Evolutionary conservation across 441 rosid genomes (phyloP), one percentile per base, ranked within the genome.

Genomic region (Populus trichocarpa): DNA sequence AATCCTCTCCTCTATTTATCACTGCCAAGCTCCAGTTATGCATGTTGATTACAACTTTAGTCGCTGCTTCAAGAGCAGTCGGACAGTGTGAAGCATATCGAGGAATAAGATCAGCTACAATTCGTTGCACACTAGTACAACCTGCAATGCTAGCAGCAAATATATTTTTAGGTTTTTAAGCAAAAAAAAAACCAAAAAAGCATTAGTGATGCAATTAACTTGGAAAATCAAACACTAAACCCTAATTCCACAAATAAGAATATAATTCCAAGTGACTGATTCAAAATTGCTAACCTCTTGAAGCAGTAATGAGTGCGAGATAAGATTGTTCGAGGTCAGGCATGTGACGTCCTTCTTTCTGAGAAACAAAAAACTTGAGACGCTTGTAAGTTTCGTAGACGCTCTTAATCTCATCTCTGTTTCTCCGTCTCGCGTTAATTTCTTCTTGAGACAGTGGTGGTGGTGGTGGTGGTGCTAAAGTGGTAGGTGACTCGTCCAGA

Each of bases 31-130:
- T 90, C 76, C 85, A 83, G 80, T 90, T 88, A 87, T 91, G 89
- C 89, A 92, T 85, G 77, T 83, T 82, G 50, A 91, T 84, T 69
- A 92, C 84, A 83, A 80, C 94, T 87, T 90, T 85, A 53, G 92
- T 81, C 20, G 98, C 93, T 77, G 93, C 91, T 82, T 90, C 91
- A 38, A 93, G 89, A 69, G 98, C 91, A 83, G 90, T 87, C 40
- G 96, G 97, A 83, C 97, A 92, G 85, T 87, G 84, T 3, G 89
- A 86, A 61, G 90, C 95, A 85, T 94, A 94, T 72, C 96, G 89
- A 66, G 99, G 98, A 85, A 96, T 80, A 65, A 96, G 87, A 86
- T 96, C 98, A 76, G 97, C 91, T 40, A 88, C 88, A 77, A 96
- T 86, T 57, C 98, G 97, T 79, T 92, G 96, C 71, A 86, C 98